Conservation (phyloP, 2,329 filamentous ascomycete species). For the Xylariaceae sp. region DNA sequence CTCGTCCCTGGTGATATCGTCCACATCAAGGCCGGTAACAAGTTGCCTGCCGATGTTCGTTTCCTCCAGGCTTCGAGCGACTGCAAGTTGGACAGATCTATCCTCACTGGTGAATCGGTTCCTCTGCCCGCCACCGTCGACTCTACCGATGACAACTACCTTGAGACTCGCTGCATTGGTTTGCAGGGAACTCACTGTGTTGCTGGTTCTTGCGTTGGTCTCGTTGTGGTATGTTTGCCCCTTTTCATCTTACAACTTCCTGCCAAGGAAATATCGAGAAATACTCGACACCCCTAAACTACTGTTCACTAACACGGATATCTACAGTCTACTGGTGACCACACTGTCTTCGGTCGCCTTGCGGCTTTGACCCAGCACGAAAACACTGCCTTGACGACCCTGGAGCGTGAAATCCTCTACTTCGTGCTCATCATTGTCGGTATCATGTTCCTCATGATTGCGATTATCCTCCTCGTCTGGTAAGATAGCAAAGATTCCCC, state of each 20-base stretch:
- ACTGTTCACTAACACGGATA: not conserved
- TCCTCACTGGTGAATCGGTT: constrained; percentile 59
- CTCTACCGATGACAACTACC: constrained; percentile 66
- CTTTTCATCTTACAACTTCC: not conserved
- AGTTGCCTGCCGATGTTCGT: constrained; percentile 67
- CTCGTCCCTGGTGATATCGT: constrained; percentile 70
- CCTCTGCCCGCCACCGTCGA: constrained; percentile 60
- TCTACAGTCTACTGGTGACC: constrained; percentile 57
- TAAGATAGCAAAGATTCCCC: constrained; percentile 25
- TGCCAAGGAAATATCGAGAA: too few species aligned
- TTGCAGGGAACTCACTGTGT: constrained; percentile 76
- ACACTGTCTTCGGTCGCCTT: constrained; percentile 70
- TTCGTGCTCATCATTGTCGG: constrained; percentile 67
- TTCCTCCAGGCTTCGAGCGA: constrained; percentile 65
- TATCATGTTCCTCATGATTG: constrained; percentile 61
- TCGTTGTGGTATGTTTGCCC: constrained; percentile 49
- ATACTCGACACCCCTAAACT: too few species aligned
- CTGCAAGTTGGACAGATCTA: constrained; percentile 66
- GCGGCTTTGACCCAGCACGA: constrained; percentile 66
- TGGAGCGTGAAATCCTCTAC: constrained; percentile 67
- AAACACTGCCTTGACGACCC: constrained; percentile 60
- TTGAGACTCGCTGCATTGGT: constrained; percentile 71
- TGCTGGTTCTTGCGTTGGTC: constrained; percentile 58
- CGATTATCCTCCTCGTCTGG: constrained; percentile 63
- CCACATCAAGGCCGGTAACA: constrained; percentile 64